Evolutionary conservation across 495 filamentous ascomycete species (phyloP), one percentile per base, ranked within the genome.

Genomic region (Daldinia bambusicola): DNA sequence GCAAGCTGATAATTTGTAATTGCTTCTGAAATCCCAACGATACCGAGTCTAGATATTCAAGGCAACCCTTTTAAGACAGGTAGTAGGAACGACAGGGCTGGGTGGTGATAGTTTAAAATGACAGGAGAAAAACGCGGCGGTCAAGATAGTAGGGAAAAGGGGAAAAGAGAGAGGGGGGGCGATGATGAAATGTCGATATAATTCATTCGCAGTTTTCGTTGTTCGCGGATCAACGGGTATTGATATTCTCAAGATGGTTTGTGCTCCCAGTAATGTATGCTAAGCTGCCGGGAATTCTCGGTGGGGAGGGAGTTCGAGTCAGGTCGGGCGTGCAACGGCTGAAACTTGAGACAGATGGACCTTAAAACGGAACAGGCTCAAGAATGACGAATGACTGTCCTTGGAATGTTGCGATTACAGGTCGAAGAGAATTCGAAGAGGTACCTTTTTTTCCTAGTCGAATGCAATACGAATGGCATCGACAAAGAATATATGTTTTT

Each of bases 321-420:
- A 69, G 72, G 69, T 72, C 64, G 55, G 65, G 72, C 63, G 72
- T 66, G 61, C 64, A 70, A 70, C 66, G 69, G 73, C 73, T 77
- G 75, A 77, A 75, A 72, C 66, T 74, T 74, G 73, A 75, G 73
- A 76, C 74, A 69, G 70, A 50, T 66, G 45, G 66, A 41, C 26
- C 26, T 59, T 58, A 61, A 53, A 59, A 45, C 59, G 34, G 67
- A 55, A 64, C 60, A 63, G 61, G 59, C 55, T 59, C 43, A 58
- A 38, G 50, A 61, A 61, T 70, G 72, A 72, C 64, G 63, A 69
- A 50, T 71, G 36, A 65, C 22, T 37, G 60, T 36, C 60, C 36
- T 65, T 70, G 62, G 55, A 71, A 71, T 53, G 63, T 69, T 73
- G 69, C 68, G 65, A 62, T 61, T 62, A 55, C 50, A 66, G 62